Base-by-base conservation (phyloP, 495 filamentous ascomycete genomes). In the Penicillium herquei region DNA sequence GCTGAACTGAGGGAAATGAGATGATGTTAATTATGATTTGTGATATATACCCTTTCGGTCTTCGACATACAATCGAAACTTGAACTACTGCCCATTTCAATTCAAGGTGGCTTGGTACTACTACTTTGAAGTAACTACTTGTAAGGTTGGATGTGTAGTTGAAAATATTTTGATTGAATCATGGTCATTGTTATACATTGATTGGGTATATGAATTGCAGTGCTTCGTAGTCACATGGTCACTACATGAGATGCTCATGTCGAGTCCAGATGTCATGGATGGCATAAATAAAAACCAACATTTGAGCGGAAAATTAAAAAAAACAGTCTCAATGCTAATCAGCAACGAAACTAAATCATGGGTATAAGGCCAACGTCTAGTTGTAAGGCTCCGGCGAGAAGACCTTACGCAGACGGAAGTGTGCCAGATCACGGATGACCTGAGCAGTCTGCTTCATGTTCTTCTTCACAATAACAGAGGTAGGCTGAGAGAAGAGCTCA, bases 401-500 rank as follows among this genome's bases (percentile, higher is more conserved):
- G 11, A 73, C 70, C 67, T 70, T 73, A 52, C 56, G 62, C 9
- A 69, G 51, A 12, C 70, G 64, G 33, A 73, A 63, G 12, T 47
- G 57, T 13, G 51, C 42, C 57, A 76, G 55, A 56, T 76, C 71
- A 34, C 59, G 39, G 37, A 69, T 62, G 12, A 74, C 58, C 60
- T 70, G 39, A 2, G 61, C 54, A 44, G 70, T 73, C 50, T 71
- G 75, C 53, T 73, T 74, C 31, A 73, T 34, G 41, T 83, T 83
- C 67, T 78, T 64, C 58, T 65, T 66, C 2, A 84, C 80, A 52
- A 85, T 72, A 48, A 78, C 70, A n/a, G 74, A 71, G 5, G 82
- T 84, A 13, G 81, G 80, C 63, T 76, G 67, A 4, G 70, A 73
- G 67, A 85, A 84, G 16, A 84, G 64, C 56, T 80, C 71, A 61